Conservation (phyloP, 1,284 basidiomycete genomes). For the Trametes pubescens region DNA sequence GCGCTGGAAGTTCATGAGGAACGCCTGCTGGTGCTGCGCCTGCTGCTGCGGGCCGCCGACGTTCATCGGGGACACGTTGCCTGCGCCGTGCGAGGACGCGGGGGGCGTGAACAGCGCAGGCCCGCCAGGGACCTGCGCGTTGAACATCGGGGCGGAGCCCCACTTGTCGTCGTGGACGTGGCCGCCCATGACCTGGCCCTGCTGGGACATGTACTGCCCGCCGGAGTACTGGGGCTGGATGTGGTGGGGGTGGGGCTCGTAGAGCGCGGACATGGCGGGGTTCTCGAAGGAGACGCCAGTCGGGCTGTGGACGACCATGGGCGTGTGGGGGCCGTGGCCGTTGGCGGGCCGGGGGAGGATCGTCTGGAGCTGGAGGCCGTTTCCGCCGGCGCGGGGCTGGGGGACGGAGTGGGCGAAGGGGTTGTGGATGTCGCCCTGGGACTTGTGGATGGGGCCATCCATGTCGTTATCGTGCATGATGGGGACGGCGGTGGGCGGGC, state of each 20-base stretch:
- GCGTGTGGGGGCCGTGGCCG: conserved; percentile 35
- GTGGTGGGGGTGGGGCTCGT: conserved; percentile 44
- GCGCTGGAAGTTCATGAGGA: conserved; percentile 44
- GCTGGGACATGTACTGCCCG: conserved; percentile 35
- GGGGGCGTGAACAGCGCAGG: conserved; percentile 48
- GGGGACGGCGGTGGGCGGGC: conserved; percentile 34
- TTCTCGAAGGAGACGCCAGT: conserved; percentile 46
- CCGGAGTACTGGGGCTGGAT: conserved; percentile 34
- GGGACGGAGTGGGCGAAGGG: conserved; percentile 43
- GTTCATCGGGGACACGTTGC: conserved; percentile 17
- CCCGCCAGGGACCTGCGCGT: conserved; percentile 40
- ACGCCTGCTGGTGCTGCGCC: conserved; percentile 42
- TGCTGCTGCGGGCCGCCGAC: conserved; percentile 33
- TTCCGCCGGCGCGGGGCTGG: conserved; percentile 24
- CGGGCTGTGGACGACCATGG: conserved; percentile 46
- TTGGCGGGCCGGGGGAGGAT: conserved; percentile 41
- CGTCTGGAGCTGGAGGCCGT: conserved; percentile 41
- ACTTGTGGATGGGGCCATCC: conserved; percentile 25
- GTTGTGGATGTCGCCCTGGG: conserved; percentile 32
- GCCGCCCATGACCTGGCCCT: conserved; percentile 28
- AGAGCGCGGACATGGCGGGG: conserved; percentile 46
- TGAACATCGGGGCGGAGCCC: conserved; percentile 41
- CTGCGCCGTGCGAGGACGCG: conserved; percentile 40
- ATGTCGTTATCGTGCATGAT: conserved; percentile 31
- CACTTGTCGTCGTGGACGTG: conserved; percentile 36